phyloP scores from a whole-genome alignment of 2,329 filamentous ascomycete species.

The Aspergillus ochraceoroseus region DNA sequence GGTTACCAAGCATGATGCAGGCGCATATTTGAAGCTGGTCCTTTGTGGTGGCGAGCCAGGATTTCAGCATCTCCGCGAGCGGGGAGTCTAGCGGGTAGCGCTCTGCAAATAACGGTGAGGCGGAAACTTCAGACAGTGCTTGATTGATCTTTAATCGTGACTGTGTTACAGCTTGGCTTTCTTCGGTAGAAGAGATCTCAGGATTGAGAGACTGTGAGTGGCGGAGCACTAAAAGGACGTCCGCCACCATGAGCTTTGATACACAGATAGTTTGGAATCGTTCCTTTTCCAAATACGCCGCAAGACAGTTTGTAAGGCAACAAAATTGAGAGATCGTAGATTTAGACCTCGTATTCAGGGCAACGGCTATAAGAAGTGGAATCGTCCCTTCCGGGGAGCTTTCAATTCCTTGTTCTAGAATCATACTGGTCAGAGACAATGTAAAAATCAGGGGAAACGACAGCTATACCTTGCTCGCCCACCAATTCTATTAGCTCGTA shows the following conservation, averaged over 20 bases:
- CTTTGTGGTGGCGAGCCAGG: slow-evolving; percentile 39
- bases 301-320: slow-evolving; percentile 32
- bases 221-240: slow-evolving; percentile 31
- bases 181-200: slow-evolving; percentile 29
- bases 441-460: background rate
- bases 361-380: slow-evolving; percentile 33
- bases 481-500: slow-evolving; percentile 41
- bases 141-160: slow-evolving; percentile 40
- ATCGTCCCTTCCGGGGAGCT: slow-evolving; percentile 35
- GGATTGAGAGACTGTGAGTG: slow-evolving; percentile 29
- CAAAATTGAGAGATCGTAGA: slow-evolving; percentile 32
- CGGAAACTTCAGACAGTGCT: slow-evolving; percentile 40
- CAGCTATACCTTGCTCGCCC: slow-evolving; percentile 37
- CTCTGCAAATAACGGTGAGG: slow-evolving; percentile 34
- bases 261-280: slow-evolving; percentile 40
- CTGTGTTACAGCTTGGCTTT: slow-evolving; percentile 34
- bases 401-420: slow-evolving; percentile 33
- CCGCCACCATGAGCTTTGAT: slow-evolving; percentile 30
- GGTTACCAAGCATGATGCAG: slow-evolving; percentile 47
- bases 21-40: slow-evolving; percentile 46
- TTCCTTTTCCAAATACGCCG: slow-evolving; percentile 35
- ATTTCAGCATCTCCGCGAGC: slow-evolving; percentile 35
- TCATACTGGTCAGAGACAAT: background rate
- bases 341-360: slow-evolving; percentile 24
- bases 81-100: slow-evolving; percentile 38